Base-by-base conservation (phyloP, 2,329 filamentous ascomycete genomes). In the Intubia oerlemansii region DNA sequence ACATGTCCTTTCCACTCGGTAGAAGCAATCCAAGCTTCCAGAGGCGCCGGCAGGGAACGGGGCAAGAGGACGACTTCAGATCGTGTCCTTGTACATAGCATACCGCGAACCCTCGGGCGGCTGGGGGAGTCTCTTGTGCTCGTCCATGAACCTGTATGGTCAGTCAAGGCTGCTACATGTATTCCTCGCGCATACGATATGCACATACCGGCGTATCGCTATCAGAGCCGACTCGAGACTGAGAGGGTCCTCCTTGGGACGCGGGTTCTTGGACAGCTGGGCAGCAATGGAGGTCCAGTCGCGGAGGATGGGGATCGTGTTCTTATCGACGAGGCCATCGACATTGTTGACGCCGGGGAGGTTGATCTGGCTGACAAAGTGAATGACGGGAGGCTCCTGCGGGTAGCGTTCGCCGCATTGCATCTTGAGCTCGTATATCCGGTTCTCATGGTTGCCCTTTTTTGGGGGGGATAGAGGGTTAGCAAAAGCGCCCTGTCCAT, bases 361-460 rank as follows among this genome's bases (percentile, higher is more conserved):
- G 56, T 95, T 93, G 56, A 98, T 75, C 52, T 81, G 78, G 44
- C 78, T 92, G 43, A 88, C 71, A 53, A 98, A 98, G 45, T 85
- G 73, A 44, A 98, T 79, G 29, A 75, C 71, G 0, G 88, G 88
- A 25, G 88, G 88, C 36, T 67, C 59, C 48, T 92, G 82, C 29
- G 88, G 88, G 51, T 98, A 98, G 33, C 78, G 60, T 27, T 71
- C 62, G 36, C 82, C 84, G 57, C 88, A 98, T 57, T 91, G 76
- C 58, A 98, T 92, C 54, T 85, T 90, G 44, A 98, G 66, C 41
- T 81, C 90, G 63, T 98, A 98, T 57, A 98, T 98, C 45, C 88
- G 78, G 56, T 98, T 98, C 62, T 98, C 88, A 50, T 95, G 85
- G 36, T 49, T 38, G 75, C 82, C 53, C 82, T 91, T 79, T n/a